phyloP scores from a whole-genome alignment of 2,329 filamentous ascomycete genomes.

The Trichophaea hybrida region DNA sequence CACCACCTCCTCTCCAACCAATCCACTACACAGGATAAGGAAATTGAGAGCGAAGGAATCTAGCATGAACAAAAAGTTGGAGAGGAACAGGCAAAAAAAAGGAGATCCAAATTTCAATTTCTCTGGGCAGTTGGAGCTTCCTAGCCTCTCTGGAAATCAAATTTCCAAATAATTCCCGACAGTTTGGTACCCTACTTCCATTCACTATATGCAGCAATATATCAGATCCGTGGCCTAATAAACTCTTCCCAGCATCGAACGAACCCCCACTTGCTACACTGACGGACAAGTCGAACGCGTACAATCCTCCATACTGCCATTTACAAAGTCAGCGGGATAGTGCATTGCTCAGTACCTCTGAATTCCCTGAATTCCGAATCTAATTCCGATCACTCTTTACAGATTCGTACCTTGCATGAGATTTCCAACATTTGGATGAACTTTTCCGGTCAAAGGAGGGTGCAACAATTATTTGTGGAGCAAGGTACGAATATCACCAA shows the following conservation, averaged over 20 bases:
- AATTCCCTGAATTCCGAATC: neutral
- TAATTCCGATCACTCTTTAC: neutral
- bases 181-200: neutral
- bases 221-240: neutral
- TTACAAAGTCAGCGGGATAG: neutral
- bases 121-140: neutral
- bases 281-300: neutral
- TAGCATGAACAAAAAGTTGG: constrained; percentile 7
- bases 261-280: neutral
- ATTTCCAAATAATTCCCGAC: neutral
- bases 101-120: constrained; percentile 8
- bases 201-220: neutral
- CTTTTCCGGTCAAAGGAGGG: neutral
- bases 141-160: neutral
- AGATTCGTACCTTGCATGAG: neutral
- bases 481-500: neutral
- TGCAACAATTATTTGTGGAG: neutral
- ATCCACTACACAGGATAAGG: constrained; percentile 3
- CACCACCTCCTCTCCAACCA: neutral
- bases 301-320: neutral
- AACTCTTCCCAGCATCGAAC: too few species aligned
- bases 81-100: neutral
- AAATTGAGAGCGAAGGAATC: neutral
- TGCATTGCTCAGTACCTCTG: neutral
- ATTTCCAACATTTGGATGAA: neutral